Evolutionary conservation across 768 basidiomycete genomes (phyloP).

Genomic region (Phaeolepiota aurea): DNA sequence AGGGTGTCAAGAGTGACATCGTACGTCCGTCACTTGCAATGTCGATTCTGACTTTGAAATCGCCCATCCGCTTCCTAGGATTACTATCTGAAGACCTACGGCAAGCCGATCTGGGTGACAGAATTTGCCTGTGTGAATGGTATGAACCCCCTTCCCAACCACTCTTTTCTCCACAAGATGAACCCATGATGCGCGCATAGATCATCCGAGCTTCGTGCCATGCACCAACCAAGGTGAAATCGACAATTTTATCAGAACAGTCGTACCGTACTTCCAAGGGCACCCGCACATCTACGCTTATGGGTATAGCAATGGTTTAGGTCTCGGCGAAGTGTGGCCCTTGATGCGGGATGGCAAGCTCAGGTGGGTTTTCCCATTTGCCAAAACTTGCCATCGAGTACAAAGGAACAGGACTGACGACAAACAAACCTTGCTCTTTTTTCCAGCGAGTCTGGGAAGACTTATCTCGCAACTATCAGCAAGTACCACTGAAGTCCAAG

Average conservation of each 20-base stretch:
- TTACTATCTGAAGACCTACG: slow-evolving; percentile 31
- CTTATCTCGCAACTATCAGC: slow-evolving; percentile 31
- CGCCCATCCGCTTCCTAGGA: no score
- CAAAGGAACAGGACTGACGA: background rate
- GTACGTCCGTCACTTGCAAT: slow-evolving; percentile 18
- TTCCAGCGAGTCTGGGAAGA: slow-evolving; percentile 29
- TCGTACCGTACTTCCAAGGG: slow-evolving; percentile 29
- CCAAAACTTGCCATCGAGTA: background rate
- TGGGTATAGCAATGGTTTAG: slow-evolving; percentile 39
- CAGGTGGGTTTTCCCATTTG: slow-evolving; percentile 24
- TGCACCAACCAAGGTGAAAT: slow-evolving; percentile 36
- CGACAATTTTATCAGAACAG: slow-evolving; percentile 28
- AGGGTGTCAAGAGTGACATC: slow-evolving; percentile 33
- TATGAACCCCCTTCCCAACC: slow-evolving; percentile 8
- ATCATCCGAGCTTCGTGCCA: slow-evolving; percentile 28
- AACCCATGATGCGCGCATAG: slow-evolving; percentile 10
- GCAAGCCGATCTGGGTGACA: slow-evolving; percentile 40
- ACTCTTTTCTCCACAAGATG: background rate
- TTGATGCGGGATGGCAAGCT: slow-evolving; percentile 26
- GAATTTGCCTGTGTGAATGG: slow-evolving; percentile 43
- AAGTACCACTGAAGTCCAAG: slow-evolving; percentile 21
- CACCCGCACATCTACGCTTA: slow-evolving; percentile 30
- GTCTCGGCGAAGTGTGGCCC: slow-evolving; percentile 38
- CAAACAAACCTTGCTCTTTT: slow-evolving; percentile 1
- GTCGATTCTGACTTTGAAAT: no score